Base-by-base conservation (phyloP, 2,329 filamentous ascomycete species). In the Colletotrichum filicis region DNA sequence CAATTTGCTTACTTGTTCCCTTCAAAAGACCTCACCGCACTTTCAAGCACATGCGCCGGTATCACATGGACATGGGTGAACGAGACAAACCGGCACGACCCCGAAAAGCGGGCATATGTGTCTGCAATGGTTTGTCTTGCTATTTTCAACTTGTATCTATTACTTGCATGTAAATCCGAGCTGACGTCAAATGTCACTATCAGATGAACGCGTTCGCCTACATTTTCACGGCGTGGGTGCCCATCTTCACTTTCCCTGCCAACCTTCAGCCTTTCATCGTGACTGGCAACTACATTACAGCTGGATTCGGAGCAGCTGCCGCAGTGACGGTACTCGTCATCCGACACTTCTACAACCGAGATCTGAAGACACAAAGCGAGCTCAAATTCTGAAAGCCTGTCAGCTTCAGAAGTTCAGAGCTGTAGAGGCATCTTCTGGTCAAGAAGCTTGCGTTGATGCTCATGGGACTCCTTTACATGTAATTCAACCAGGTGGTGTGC, bases 151-250 rank as follows among this genome's bases (percentile, higher is more conserved):
- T 22, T n/a, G 42, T 22, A 19, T 49, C 8, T 4, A 26, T 68
- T 71, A 6, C 22, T n/a, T 30, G 7, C 37, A 42, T 12, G 2
- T 7, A 7, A 3, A 12, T 28, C 19, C 11, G 30, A 32, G 12
- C 60, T 63, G n/a, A 63, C n/a, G 7, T 8, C 4, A 8, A 4
- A 9, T 11, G 0, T 4, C 1, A 1, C 22, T 49, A 22, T 11
- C n/a, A 79, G 77, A 79, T 79, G 78, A 79, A 79, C 30, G 77
- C 76, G 0, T 79, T 78, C 19, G 76, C 78, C 16, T 79, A 77
- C 62, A 79, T 78, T 12, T 79, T 79, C 70, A 76, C 75, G n/a
- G 78, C 78, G 1, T 79, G 78, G 78, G 72, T 79, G 1, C 75
- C 76, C 5, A 79, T 79, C 42, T 79, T 79, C 46, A 79, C 78